Base-by-base conservation (phyloP, 2,329 filamentous ascomycete genomes). In the Diaporthe citriasiana region DNA sequence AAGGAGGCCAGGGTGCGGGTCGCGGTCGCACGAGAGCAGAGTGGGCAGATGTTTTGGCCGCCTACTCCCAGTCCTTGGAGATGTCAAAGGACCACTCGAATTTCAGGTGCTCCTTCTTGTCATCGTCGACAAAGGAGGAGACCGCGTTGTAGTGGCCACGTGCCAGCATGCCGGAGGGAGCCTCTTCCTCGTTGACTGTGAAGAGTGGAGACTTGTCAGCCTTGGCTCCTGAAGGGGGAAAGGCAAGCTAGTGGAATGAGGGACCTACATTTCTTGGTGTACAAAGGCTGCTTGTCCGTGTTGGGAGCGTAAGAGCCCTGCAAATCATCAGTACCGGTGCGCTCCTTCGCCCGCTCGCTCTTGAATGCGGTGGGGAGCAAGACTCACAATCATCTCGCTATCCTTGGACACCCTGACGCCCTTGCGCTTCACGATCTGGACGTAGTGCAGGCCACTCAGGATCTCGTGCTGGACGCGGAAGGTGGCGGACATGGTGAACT, bases 381-480 rank as follows among this genome's bases (percentile, higher is more conserved):
- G 42, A 88, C 93, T 81, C 85, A 97, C 95, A 89, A 99, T 93
- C 97, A 99, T 99, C 87, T 98, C 96, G 79, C 97, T 94, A 81
- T 97, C 93, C 90, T 98, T 99, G 87, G 93, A 94, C 76, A 96
- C 91, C 74, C 91, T 91, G 82, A 98, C 89, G 71, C 94, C 94
- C 88, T 95, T 95, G 79, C 95, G 90, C 89, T 97, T 97, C 76
- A 98, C 94, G 53, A 95, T 90, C 86, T 99, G 97, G 73, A 99
- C 90, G 84, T 98, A 99, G 87, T 98, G 97, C 82, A 99, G 86
- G 59, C 97, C 97, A 79, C 94, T 97, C 72, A 98, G 90, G 78
- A 99, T 96, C 85, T 98, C 94, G 83, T 98, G 95, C 88, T 99
- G 95, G 59, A 99, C 97, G 86, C 95, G 93, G 89, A 98, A 99